phyloP scores from a whole-genome alignment of 2,329 filamentous ascomycete species.

The Diaporthe longicolla region DNA sequence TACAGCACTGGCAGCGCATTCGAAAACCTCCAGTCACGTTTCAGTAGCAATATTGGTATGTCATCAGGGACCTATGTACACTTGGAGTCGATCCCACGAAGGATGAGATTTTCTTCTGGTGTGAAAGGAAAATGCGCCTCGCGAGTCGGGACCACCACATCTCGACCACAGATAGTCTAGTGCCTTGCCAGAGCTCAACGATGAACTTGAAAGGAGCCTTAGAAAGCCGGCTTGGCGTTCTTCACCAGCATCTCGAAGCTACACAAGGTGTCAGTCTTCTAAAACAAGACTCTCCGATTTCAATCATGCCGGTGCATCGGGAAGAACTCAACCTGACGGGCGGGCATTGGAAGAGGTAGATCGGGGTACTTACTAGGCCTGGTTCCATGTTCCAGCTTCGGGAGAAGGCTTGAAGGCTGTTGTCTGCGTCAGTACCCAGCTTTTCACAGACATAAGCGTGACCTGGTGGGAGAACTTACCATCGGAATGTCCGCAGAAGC shows the following conservation, averaged over 20 bases:
- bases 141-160: slow-evolving; percentile 22
- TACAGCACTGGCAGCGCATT: neutral
- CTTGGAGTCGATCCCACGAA: neutral
- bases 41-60: slow-evolving; percentile 3
- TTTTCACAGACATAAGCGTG: fast-evolving
- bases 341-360: neutral
- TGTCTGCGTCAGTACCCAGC: neutral
- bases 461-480: neutral
- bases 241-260: slow-evolving; percentile 67
- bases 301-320: neutral
- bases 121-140: slow-evolving; percentile 16
- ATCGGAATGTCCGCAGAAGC: slow-evolving; percentile 64
- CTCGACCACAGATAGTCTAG: slow-evolving; percentile 4
- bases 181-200: neutral
- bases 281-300: fast-evolving
- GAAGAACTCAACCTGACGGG: neutral
- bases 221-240: slow-evolving; percentile 69
- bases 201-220: slow-evolving; percentile 38
- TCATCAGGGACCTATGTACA: slow-evolving; percentile 19
- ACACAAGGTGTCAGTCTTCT: neutral
- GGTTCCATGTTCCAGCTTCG: slow-evolving; percentile 79
- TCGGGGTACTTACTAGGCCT: slow-evolving; percentile 58
- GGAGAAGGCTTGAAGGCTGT: slow-evolving; percentile 74
- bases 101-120: slow-evolving; percentile 1
- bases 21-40: neutral